Conservation (phyloP, 225 moss, liverwort and hornwort species). For the Polytrichum commune region DNA sequence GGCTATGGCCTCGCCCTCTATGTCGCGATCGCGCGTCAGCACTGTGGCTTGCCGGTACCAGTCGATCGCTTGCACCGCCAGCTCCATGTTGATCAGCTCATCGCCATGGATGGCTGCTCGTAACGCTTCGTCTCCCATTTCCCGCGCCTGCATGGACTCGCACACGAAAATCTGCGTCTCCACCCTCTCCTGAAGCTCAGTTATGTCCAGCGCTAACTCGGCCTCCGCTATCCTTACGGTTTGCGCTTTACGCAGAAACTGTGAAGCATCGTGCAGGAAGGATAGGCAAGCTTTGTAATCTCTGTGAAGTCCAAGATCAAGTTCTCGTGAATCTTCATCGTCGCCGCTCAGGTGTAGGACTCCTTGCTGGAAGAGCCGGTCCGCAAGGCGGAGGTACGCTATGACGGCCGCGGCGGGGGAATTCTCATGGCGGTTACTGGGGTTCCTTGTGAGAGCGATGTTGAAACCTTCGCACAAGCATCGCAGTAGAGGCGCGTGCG, state of each 20-base stretch:
- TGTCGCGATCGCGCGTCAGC: conserved; percentile 8
- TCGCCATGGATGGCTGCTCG: background rate
- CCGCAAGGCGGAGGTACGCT: conserved; percentile 2
- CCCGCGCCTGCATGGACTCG: conserved; percentile 15
- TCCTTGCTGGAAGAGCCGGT: conserved; percentile 13
- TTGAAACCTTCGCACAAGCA: conserved; percentile 7
- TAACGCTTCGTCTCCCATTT: conserved; percentile 5
- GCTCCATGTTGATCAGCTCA: background rate
- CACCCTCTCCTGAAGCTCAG: background rate
- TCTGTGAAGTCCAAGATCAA: background rate
- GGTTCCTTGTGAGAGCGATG: background rate
- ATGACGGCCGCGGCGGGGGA: background rate
- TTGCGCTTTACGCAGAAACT: conserved; percentile 6
- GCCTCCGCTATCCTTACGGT: background rate
- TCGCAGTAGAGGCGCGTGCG: conserved; percentile 6
- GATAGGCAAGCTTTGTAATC: conserved; percentile 1
- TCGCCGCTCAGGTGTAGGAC: background rate
- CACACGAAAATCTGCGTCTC: conserved; percentile 5
- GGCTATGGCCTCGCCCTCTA: conserved; percentile 12
- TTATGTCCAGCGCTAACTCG: background rate
- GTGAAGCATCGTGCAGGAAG: conserved; percentile 1
- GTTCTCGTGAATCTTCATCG: background rate
- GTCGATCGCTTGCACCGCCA: background rate
- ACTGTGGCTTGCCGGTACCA: background rate
- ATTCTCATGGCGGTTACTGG: background rate